Base-by-base conservation (phyloP, 352 stramenopile genomes). In the Vaucheria bursata region DNA sequence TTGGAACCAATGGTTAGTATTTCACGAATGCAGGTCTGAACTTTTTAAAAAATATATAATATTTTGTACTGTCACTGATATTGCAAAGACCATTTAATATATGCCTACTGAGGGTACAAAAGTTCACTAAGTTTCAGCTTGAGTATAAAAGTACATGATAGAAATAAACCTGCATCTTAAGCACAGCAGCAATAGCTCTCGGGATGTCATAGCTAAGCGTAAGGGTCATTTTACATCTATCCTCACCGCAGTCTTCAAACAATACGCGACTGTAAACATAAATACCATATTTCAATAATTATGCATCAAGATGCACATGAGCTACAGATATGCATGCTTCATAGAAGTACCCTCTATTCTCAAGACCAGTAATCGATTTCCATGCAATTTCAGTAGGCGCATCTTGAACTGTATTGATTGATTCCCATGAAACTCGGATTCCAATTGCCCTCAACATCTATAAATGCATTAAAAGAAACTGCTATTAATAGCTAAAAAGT, bases 191-290 rank as follows among this genome's bases (percentile, higher is more conserved):
- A 2, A 72, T 38, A 37, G 65, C 65, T 29, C 65, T 29, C 7
- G 77, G 77, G n/a, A 79, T 66, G 64, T 82, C 64, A 73, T 82
- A 82, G 18, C 50, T 74, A 53, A 82, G 71, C n/a, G 77, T 82
- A 12, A 82, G 39, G 29, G 65, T 76, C 71, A 82, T 82, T 6
- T 45, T 74, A 71, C 77, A 82, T 5, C 68, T 65, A 29, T 69
- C 71, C 0, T 32, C 18, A 7, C 49, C 77, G 34, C 32, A 25
- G 36, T 82, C 71, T 6, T 39, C 32, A 39, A 82, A 82, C 37
- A 38, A 36, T 4, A 82, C 77, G n/a, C 77, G 34, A 34, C 77
- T 75, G 25, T 50, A 12, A 50, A 50, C 12, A 12, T 12, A 12
- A 50, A 50, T 50, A 50, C 5, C 39, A 12, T 50, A 12, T 50